Evolutionary conservation across 116 monocot species (phyloP).

Genomic region (Papilionanthe hybrid): DNA sequence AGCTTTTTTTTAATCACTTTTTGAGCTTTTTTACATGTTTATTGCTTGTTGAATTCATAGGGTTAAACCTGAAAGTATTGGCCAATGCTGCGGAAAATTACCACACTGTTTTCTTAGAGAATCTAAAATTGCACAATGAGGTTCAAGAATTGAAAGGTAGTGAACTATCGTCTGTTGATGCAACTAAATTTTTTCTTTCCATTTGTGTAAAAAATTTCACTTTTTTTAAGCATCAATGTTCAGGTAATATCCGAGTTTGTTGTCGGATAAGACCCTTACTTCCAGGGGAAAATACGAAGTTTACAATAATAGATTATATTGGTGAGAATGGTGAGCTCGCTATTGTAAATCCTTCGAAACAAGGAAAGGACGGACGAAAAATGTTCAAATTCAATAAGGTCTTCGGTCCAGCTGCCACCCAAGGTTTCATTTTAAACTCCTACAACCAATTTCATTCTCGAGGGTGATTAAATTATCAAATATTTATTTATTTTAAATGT

Average conservation of each 20-base stretch:
- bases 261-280: slow-evolving; percentile 66
- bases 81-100: slow-evolving; percentile 39
- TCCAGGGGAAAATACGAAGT: slow-evolving; percentile 32
- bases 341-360: slow-evolving; percentile 49
- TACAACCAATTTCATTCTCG: not conserved
- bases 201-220: not conserved
- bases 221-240: slow-evolving; percentile 9
- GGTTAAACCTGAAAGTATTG: slow-evolving; percentile 29
- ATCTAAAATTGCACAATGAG: slow-evolving; percentile 45
- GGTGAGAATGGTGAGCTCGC: slow-evolving; percentile 57
- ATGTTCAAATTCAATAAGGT: slow-evolving; percentile 70
- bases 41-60: slow-evolving; percentile 20
- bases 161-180: not conserved
- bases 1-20: not conserved
- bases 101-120: slow-evolving; percentile 44
- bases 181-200: not conserved
- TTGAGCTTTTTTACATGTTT: slow-evolving; percentile 2
- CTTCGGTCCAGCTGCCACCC: slow-evolving; percentile 38
- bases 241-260: slow-evolving; percentile 66
- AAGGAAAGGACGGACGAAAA: slow-evolving; percentile 43
- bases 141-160: slow-evolving; percentile 62
- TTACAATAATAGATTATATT: slow-evolving; percentile 34
- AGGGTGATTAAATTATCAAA: no score
- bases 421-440: slow-evolving; percentile 30
- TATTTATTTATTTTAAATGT: no score